These are phyloP conservation scores for Neohortaea acidophila DNA, from an alignment of 495 filamentous ascomycete genomes.

Conservation along the genomic window DNA sequence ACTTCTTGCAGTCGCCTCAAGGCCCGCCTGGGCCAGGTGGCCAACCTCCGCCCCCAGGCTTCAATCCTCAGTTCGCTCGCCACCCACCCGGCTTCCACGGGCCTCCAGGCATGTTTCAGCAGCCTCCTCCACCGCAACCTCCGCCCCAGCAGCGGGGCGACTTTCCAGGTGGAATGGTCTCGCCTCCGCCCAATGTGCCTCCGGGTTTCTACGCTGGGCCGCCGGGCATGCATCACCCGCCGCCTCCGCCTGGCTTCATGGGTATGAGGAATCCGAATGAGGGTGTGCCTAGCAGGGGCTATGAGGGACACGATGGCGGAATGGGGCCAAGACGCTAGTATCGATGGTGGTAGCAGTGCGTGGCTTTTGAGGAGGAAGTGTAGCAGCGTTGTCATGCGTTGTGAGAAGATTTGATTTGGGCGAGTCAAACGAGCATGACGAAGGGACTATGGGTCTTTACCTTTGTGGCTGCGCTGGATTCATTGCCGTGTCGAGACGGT, in stretches of 20 bases:
- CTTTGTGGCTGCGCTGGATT: too few relatives aligned
- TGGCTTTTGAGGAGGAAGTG: too few relatives aligned
- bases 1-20: conserved; percentile 9
- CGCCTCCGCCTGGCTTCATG: conserved; percentile 17
- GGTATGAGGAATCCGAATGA: conserved; percentile 1
- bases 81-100: conserved; percentile 15
- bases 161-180: background rate
- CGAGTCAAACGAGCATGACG: too few relatives aligned
- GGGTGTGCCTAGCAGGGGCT: background rate
- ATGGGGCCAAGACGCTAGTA: background rate
- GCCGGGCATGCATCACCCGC: background rate
- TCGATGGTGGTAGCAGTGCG: background rate
- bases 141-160: background rate
- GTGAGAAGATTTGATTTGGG: too few relatives aligned
- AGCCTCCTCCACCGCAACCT: conserved; percentile 4
- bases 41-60: conserved; percentile 11
- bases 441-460: too few relatives aligned
- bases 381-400: too few relatives aligned
- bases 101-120: conserved; percentile 15
- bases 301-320: background rate
- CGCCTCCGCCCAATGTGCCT: conserved; percentile 9
- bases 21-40: background rate
- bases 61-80: conserved; percentile 13
- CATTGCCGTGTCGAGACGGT: too few relatives aligned
- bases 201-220: conserved; percentile 10